Conservation (phyloP, 2,329 filamentous ascomycete genomes). For the Botrytis porri region DNA sequence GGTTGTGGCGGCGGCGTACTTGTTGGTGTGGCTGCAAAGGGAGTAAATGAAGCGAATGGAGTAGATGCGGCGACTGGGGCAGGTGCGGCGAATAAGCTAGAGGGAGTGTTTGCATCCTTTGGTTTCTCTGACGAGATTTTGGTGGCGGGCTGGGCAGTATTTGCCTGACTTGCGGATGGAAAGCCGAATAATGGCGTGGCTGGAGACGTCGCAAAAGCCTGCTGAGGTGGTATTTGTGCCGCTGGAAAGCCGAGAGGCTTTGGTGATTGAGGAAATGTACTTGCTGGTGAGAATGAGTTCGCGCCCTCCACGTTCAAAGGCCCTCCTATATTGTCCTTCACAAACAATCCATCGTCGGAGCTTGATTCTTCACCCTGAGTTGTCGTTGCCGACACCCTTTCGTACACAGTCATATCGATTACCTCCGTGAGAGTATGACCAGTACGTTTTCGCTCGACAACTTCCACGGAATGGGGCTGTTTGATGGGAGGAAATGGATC, state of each 20-base stretch:
- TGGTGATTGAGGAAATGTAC: neutral
- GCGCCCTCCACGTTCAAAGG: neutral
- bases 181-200: neutral
- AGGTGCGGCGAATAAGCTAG: neutral
- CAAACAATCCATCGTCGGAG: conserved; percentile 38
- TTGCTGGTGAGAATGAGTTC: neutral
- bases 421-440: conserved; percentile 50
- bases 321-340: conserved; percentile 25
- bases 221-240: neutral
- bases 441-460: conserved; percentile 61
- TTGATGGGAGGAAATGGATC: conserved; percentile 49
- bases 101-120: neutral
- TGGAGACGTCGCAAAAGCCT: neutral
- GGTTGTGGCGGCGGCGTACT: neutral
- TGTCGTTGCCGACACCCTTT: conserved; percentile 30
- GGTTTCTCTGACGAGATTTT: neutral
- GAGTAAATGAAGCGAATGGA: neutral
- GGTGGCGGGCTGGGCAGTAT: neutral
- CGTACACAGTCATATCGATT: conserved; percentile 55
- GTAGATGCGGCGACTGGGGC: neutral
- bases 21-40: neutral
- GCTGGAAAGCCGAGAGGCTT: neutral
- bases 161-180: neutral
- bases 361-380: conserved; percentile 8
- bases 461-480: conserved; percentile 53